These are phyloP conservation scores for Monosporascus ibericus DNA, from an alignment of 2,329 filamentous ascomycete species.

Conservation along the genomic window DNA sequence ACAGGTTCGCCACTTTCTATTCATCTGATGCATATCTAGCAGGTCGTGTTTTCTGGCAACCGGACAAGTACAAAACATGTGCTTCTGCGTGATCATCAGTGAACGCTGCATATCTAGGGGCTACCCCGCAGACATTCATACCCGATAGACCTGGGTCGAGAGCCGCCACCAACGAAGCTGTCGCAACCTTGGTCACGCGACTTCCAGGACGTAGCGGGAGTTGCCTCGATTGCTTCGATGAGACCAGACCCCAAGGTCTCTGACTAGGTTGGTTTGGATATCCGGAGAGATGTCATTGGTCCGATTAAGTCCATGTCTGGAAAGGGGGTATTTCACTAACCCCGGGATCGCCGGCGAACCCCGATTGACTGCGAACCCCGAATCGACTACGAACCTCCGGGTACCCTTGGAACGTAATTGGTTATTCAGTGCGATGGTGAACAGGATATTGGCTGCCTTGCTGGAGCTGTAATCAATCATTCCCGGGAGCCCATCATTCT, in stretches of 20 bases:
- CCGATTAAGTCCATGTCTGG: conserved; percentile 5
- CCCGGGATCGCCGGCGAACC: no score
- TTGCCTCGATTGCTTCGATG: conserved; percentile 4
- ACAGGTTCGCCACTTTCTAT: conserved; percentile 6
- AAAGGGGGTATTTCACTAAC: conserved; percentile 6
- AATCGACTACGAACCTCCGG: conserved; percentile 12
- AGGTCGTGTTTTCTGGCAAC: conserved; percentile 6
- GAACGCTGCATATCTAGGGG: conserved; percentile 5
- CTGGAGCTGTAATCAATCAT: conserved; percentile 11
- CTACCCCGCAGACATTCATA: conserved; percentile 16
- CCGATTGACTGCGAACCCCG: no score
- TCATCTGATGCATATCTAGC: conserved; percentile 6
- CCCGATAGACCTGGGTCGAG: conserved; percentile 12
- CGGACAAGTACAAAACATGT: conserved; percentile 5
- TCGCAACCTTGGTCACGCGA: conserved; percentile 17
- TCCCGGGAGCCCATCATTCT: conserved; percentile 11
- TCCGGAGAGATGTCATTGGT: conserved; percentile 9
- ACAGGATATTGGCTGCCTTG: conserved; percentile 8
- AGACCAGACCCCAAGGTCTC: conserved; percentile 4
- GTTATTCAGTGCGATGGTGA: conserved; percentile 9
- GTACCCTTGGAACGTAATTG: conserved; percentile 8
- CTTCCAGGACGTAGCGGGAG: conserved; percentile 5
- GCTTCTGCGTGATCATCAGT: conserved; percentile 12
- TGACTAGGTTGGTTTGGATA: conserved; percentile 8
- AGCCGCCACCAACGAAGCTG: conserved; percentile 12